Conservation (phyloP, 75 land plant genomes). For the Cryptomeria japonica region DNA sequence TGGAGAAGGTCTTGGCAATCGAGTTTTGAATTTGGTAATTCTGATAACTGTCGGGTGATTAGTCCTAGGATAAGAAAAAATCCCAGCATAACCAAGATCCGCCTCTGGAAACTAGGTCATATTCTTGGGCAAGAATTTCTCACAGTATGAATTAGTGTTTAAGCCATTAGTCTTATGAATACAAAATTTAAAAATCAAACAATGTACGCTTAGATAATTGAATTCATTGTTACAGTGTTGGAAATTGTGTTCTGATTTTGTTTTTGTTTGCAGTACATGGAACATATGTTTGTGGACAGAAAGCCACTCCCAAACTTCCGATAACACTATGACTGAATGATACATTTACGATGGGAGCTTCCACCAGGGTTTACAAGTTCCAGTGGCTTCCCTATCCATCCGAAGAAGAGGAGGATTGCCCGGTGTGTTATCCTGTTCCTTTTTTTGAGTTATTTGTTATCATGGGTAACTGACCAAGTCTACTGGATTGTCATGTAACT, state of each 20-base stretch:
- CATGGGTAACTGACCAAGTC: background rate
- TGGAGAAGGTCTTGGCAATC: background rate
- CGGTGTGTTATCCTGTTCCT: background rate
- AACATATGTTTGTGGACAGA: constrained; percentile 61
- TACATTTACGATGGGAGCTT: constrained; percentile 47
- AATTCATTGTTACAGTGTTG: background rate
- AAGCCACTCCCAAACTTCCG: constrained; percentile 25
- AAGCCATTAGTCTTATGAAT: background rate
- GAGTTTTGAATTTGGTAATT: background rate
- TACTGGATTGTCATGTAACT: background rate
- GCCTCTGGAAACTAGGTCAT: background rate
- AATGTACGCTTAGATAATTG: no score
- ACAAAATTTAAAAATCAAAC: no score
- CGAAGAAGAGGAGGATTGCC: background rate
- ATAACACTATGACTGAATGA: constrained; percentile 46
- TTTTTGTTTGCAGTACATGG: constrained; percentile 60
- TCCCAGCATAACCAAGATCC: background rate
- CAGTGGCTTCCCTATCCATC: constrained; percentile 35
- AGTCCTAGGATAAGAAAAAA: background rate
- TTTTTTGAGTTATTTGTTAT: background rate
- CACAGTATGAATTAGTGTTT: no score
- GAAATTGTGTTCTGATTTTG: background rate
- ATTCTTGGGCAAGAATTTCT: no score
- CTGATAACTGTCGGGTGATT: background rate
- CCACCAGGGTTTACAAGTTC: constrained; percentile 62